Evolutionary conservation across 805 yeast genomes (phyloP).

Genomic region (Lipomyces japonicus): DNA sequence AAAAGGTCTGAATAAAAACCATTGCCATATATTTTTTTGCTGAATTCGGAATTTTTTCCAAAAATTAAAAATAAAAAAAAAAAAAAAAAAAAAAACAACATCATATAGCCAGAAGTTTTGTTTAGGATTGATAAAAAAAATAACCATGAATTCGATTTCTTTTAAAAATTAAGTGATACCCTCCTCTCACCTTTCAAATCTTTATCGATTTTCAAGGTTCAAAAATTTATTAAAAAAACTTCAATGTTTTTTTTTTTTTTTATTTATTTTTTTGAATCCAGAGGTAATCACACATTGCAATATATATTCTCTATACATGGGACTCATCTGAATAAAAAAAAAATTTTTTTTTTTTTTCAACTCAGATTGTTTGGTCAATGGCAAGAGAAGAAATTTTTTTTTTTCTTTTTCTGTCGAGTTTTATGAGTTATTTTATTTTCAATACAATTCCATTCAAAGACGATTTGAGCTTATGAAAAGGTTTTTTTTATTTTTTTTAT

Average conservation of each 20-base stretch:
- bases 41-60: background rate
- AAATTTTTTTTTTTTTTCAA: background rate
- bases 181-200: background rate
- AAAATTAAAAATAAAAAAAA: background rate
- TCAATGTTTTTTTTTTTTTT: background rate
- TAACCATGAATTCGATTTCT: background rate
- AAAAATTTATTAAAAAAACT: too few species aligned
- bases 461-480: background rate
- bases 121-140: background rate
- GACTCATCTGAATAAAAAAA: conserved; percentile 15
- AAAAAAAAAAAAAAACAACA: background rate
- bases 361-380: conserved; percentile 16
- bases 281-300: background rate
- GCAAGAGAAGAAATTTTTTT: conserved; percentile 16
- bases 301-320: conserved; percentile 7
- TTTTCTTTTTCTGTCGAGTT: background rate
- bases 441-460: background rate
- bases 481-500: too few species aligned
- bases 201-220: background rate
- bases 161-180: background rate
- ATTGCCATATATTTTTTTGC: background rate
- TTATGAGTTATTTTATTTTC: too few species aligned
- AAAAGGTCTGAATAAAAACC: conserved; percentile 20
- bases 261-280: background rate
- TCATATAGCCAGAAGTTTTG: background rate